Percentiles rank a stretch among this genome's conserved stretches.
phyloP scores from a whole-genome alignment of 2,329 filamentous ascomycete genomes.

The Pseudomassariella vexata region DNA sequence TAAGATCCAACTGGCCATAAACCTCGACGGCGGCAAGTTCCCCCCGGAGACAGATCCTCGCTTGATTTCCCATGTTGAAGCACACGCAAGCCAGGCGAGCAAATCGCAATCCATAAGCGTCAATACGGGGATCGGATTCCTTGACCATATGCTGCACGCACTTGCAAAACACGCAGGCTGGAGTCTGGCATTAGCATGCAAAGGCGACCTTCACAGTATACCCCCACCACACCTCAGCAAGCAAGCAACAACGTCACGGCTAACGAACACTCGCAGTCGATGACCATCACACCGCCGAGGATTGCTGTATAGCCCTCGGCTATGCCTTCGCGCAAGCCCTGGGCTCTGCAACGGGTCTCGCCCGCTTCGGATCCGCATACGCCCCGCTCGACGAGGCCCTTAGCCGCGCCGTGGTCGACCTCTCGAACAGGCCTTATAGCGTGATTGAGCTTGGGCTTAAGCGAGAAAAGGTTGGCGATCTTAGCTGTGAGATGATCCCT shows the following conservation, averaged over 20 bases:
- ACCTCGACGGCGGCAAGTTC: conserved; percentile 83
- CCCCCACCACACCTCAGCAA: background rate
- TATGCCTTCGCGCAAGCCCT: conserved; percentile 77
- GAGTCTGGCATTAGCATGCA: conserved; percentile 77
- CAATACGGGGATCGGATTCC: conserved; percentile 91
- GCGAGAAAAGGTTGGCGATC: conserved; percentile 88
- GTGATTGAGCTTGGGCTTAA: conserved; percentile 79
- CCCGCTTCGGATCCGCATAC: conserved; percentile 88
- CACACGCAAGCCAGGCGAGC: conserved; percentile 79
- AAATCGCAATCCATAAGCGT: conserved; percentile 81
- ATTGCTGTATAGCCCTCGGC: conserved; percentile 87
- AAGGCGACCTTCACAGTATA: conserved; percentile 84
- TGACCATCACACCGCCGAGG: conserved; percentile 97
- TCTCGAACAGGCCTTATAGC: conserved; percentile 84
- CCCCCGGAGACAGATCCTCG: conserved; percentile 56
- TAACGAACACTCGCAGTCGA: conserved; percentile 57
- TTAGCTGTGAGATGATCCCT: conserved; percentile 95
- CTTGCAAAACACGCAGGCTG: conserved; percentile 93
- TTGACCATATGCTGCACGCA: conserved; percentile 98
- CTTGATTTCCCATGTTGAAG: conserved; percentile 45
- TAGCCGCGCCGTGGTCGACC: conserved; percentile 87
- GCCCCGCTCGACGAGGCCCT: conserved; percentile 93
- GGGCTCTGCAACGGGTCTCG: conserved; percentile 71
- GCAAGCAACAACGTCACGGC: no score
- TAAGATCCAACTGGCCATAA: conserved; percentile 88